Base-by-base conservation (phyloP, 1,139 yeast species). In the Yamadazyma spencermartinsiae region DNA sequence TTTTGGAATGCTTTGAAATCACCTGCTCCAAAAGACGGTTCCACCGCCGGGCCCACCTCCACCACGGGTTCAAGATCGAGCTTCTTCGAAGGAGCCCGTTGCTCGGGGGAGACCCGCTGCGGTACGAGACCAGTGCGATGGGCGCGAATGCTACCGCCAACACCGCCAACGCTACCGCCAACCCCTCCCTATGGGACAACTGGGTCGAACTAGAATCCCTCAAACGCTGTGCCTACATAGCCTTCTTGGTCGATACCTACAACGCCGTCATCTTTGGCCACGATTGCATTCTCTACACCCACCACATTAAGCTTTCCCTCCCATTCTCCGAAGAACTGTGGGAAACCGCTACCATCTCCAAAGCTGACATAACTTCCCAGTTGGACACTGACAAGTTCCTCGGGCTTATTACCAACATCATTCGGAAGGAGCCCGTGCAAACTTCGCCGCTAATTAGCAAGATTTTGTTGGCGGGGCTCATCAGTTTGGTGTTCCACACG, bases 21-120 rank as follows among this genome's bases (percentile, higher is more conserved):
- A 48, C 50, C 1, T 42, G 50, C 17, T 56, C 79, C 33, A 61
- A 70, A 44, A 60, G 84, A 39, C 58, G 60, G 25, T 58, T 81
- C 38, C 90, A 84, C 52, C 87, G 83, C 51, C 59, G 92, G 32
- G 83, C 86, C 0, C 81, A 78, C 50, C 63, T 84, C 6, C 87
- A 84, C 50, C 89, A 82, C 54, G 89, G 86, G 4, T 75, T 86
- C 0, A 79, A 85, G 3, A 75, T 82, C 24, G 90, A 84, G 56
- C 56, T 85, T 26, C 58, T 85, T 30, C 63, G 89, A 43, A 67
- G 90, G 50, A 78, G 82, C n/a, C 84, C 90, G 0, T 73, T 81
- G 1, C 55, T 83, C 24, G 85, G 84, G 9, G 84, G 84, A 0
- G 79, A 78, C 45, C 83, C 84, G 0, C 45, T 61, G 35, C 55